phyloP scores from a whole-genome alignment of 805 yeast species.

The Starmerella potacharoeniae region DNA sequence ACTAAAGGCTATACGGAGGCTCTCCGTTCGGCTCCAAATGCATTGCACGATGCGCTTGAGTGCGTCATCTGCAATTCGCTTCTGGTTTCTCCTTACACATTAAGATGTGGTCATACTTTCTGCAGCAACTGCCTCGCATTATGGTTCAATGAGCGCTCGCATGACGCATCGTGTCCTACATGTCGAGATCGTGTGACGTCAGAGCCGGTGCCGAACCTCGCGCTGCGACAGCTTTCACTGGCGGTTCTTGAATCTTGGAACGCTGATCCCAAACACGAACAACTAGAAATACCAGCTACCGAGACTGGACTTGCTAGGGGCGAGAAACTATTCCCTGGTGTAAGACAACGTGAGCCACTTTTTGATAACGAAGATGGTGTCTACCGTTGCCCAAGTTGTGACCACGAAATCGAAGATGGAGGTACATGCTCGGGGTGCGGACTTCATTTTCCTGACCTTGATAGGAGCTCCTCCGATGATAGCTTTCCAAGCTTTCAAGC shows the following conservation, averaged over 20 bases:
- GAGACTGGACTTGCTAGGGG: neutral
- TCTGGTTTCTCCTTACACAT: slow-evolving; percentile 46
- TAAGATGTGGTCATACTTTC: slow-evolving; percentile 55
- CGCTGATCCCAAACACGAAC: neutral
- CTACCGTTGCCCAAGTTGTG: slow-evolving; percentile 53
- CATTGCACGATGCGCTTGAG: slow-evolving; percentile 14
- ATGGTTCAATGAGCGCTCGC: slow-evolving; percentile 23
- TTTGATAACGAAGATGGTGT: slow-evolving; percentile 54
- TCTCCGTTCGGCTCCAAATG: neutral
- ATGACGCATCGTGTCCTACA: slow-evolving; percentile 18
- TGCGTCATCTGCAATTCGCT: slow-evolving; percentile 53
- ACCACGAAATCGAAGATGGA: slow-evolving; percentile 55
- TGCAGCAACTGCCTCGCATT: slow-evolving; percentile 38
- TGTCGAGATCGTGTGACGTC: slow-evolving; percentile 17
- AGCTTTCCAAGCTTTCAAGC: neutral
- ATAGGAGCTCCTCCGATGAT: slow-evolving; percentile 6
- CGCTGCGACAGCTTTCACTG: slow-evolving; percentile 15
- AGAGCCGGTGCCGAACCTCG: slow-evolving; percentile 17
- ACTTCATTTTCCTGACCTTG: slow-evolving; percentile 9
- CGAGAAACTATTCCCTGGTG: slow-evolving; percentile 1
- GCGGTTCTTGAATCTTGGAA: slow-evolving; percentile 15
- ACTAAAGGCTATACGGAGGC: slow-evolving; percentile 3
- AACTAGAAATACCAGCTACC: neutral
- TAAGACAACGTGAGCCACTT: slow-evolving; percentile 25
- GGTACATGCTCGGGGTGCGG: slow-evolving; percentile 48